Evolutionary conservation across 1,284 basidiomycete species (phyloP), one percentile per base, ranked within the genome.

Genomic region (Cryptococcus sp.): DNA sequence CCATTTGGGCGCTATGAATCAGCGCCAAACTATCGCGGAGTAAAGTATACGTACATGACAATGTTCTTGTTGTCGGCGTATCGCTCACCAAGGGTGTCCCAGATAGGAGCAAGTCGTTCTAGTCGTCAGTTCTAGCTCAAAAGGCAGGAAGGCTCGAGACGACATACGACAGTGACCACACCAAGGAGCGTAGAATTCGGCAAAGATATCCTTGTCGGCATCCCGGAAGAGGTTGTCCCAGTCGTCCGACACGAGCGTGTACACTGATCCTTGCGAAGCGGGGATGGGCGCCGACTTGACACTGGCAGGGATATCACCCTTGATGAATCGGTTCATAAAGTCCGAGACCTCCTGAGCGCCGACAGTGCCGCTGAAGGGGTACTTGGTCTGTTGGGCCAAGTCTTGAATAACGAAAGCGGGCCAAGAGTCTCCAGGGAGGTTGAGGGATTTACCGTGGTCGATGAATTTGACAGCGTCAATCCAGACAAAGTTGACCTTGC

Each of bases 101-200:
- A 99, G 47, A 78, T 88, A 24, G 95, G 95, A 69, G 88, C 89
- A 58, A 99, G 83, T 65, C 90, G 68, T 58, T 74, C 66, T 69
- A 44, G 26, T 23, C 28, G n/a, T 45, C 31, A 55, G 42, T 24
- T 19, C 19, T 54, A 74, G 60, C 39, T 22, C 36, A 39, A 25
- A 4, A 12, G 21, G 3, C 34, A 36, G 5, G 21, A 36, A 18
- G 16, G 25, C 11, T 11, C 4, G 7, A 6, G 6, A 31, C 28
- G 28, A 69, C 68, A 56, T 54, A 68, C 63, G 64, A 58, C 71
- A 73, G 56, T 73, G 71, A 32, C 71, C 71, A 56, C 77, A 95
- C 94, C 95, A 98, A 47, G 89, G 84, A 47, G 94, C 95, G 69
- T 91, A 97, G 75, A 95, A 93, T 76, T 98, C 95, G 63, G 97